Percentiles rank a stretch among this genome's conserved stretches.
Conservation (phyloP, 805 yeast genomes). For the Yarrowia sp. region DNA sequence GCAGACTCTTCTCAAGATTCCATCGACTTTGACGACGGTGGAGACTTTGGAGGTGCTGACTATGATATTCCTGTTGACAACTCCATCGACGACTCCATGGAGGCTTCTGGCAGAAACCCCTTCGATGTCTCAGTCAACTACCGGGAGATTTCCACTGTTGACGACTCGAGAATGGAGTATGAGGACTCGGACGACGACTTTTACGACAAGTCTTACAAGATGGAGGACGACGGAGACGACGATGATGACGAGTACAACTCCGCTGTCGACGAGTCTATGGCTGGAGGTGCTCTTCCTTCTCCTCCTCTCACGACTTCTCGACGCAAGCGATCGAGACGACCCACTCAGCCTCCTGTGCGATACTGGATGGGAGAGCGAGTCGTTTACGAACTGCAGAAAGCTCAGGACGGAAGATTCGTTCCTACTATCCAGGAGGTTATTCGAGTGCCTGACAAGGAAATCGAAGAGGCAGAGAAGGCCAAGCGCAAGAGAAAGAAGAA, state of each 20-base stretch:
- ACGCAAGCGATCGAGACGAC: conserved; percentile 61
- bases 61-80: not conserved
- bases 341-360: conserved; percentile 60
- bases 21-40: not conserved
- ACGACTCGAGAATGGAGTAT: not conserved
- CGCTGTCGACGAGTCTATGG: not conserved
- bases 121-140: not conserved
- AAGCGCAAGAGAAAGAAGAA: not conserved
- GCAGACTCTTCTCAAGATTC: not conserved
- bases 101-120: not conserved
- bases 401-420: not conserved
- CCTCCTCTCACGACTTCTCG: conserved; percentile 37
- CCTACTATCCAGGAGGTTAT: not conserved
- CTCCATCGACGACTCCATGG: not conserved
- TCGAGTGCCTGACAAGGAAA: not conserved
- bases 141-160: not conserved
- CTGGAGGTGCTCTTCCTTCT: not conserved
- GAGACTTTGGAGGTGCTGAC: not conserved
- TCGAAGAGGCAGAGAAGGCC: not conserved
- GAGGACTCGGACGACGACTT: conserved; percentile 1
- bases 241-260: conserved; percentile 6
- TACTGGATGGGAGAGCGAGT: conserved; percentile 82
- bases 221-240: not conserved
- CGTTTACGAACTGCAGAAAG: conserved; percentile 48
- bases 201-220: not conserved